These are phyloP conservation scores for Apophysomyces sp. DNA, from an alignment of 371 early-diverging fungal genomes.

Conservation along the genomic window DNA sequence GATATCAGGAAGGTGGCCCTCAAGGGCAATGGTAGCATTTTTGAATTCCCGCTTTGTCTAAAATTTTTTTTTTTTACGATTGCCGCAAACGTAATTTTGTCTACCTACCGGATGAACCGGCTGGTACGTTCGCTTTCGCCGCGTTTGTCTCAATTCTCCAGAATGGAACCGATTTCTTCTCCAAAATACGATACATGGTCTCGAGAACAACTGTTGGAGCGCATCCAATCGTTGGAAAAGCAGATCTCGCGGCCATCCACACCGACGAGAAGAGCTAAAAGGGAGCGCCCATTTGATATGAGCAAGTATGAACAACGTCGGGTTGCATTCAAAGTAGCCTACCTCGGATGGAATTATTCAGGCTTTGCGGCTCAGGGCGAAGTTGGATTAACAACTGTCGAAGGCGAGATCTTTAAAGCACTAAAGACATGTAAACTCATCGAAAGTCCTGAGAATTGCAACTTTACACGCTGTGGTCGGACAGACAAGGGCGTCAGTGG, in stretches of 20 bases:
- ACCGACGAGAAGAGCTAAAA: constrained; percentile 16
- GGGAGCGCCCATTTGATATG: constrained; percentile 76
- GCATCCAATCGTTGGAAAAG: constrained; percentile 31
- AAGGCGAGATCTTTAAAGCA: constrained; percentile 81
- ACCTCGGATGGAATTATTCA: constrained; percentile 90
- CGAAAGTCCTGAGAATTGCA: constrained; percentile 51
- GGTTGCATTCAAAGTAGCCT: constrained; percentile 87
- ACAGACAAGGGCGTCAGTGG: constrained; percentile 97
- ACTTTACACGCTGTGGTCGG: constrained; percentile 86
- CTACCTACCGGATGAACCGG: not conserved
- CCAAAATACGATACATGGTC: constrained; percentile 6
- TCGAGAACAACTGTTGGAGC: constrained; percentile 37
- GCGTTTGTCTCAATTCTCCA: not conserved
- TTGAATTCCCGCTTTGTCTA: too few species aligned
- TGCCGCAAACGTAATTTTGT: too few species aligned
- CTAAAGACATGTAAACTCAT: constrained; percentile 74
- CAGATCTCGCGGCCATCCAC: not conserved
- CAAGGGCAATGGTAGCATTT: too few species aligned
- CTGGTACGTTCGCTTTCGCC: not conserved
- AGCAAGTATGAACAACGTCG: constrained; percentile 70
- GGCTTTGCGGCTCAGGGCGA: constrained; percentile 81
- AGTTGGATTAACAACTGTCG: constrained; percentile 71
- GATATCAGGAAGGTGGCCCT: too few species aligned
- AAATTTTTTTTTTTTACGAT: too few species aligned
- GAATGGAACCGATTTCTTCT: not conserved